These are phyloP conservation scores for Trichocomaceae sp. DNA, from an alignment of 2,329 filamentous ascomycete genomes.

Conservation along the genomic window DNA sequence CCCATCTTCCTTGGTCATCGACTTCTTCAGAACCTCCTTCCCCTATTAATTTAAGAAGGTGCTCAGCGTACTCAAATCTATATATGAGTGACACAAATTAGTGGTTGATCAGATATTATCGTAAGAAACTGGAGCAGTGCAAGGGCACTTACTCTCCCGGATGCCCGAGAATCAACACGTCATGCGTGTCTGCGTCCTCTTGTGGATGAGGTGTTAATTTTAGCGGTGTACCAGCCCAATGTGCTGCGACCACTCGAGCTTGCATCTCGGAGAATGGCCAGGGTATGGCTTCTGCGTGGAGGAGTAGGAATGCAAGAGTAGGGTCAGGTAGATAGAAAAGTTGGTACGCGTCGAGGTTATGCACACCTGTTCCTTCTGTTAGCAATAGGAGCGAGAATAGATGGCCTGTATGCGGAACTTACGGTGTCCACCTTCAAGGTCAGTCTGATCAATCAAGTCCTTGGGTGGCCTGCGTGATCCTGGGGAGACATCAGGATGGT, in stretches of 20 bases:
- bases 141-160: neutral
- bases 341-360: constrained; percentile 1
- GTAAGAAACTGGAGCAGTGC: neutral
- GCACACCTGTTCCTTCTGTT: neutral
- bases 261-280: constrained; percentile 5
- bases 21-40: neutral
- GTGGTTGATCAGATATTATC: neutral
- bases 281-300: constrained; percentile 2
- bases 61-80: neutral
- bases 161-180: neutral
- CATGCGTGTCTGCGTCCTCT: neutral
- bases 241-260: neutral
- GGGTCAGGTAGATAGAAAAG: constrained; percentile 1
- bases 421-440: neutral
- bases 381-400: neutral
- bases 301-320: neutral
- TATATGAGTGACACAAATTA: neutral
- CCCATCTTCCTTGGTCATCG: neutral
- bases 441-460: neutral
- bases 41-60: neutral
- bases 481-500: neutral
- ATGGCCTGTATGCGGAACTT: neutral
- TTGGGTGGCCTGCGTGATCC: neutral
- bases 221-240: neutral
- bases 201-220: neutral